These are phyloP conservation scores for Rhamnella rubrinervis DNA, from an alignment of 331 rosid genomes.

Conservation along the genomic window DNA sequence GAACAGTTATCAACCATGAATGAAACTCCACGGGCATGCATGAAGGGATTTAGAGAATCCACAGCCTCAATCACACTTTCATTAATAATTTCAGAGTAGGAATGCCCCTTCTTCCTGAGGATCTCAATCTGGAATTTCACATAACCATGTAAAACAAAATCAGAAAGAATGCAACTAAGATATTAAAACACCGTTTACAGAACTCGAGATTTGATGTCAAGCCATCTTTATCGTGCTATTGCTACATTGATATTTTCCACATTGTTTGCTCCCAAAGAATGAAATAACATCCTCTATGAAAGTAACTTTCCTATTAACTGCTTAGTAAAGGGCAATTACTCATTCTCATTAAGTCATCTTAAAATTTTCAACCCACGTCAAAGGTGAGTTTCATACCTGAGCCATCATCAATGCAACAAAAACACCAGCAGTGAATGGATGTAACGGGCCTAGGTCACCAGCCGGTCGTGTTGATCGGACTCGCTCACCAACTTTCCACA, in stretches of 20 bases:
- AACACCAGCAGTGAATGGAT: conserved; percentile 98
- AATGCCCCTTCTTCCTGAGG: conserved; percentile 92
- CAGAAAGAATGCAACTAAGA: neutral
- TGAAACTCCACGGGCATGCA: conserved; percentile 99
- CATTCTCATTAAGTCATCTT: neutral
- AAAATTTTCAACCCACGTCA: neutral
- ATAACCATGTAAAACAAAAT: neutral
- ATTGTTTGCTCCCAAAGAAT: neutral
- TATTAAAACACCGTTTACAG: neutral
- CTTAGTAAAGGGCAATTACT: neutral
- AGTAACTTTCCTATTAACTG: neutral
- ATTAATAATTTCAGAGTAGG: conserved; percentile 88
- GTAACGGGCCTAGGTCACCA: conserved; percentile 84
- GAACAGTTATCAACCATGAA: conserved; percentile 99
- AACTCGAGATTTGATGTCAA: neutral
- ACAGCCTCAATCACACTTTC: conserved; percentile 96
- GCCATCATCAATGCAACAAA: conserved; percentile 98
- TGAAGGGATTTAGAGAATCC: conserved; percentile 94
- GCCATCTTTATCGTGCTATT: too few species aligned
- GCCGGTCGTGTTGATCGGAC: conserved; percentile 77
- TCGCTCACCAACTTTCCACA: conserved; percentile 98
- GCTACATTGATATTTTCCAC: neutral
- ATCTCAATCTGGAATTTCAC: conserved; percentile 71
- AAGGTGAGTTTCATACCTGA: conserved; percentile 51
- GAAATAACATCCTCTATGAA: neutral